Conservation (phyloP, 106 monocot genomes). For the Amphibolis antarctica region DNA sequence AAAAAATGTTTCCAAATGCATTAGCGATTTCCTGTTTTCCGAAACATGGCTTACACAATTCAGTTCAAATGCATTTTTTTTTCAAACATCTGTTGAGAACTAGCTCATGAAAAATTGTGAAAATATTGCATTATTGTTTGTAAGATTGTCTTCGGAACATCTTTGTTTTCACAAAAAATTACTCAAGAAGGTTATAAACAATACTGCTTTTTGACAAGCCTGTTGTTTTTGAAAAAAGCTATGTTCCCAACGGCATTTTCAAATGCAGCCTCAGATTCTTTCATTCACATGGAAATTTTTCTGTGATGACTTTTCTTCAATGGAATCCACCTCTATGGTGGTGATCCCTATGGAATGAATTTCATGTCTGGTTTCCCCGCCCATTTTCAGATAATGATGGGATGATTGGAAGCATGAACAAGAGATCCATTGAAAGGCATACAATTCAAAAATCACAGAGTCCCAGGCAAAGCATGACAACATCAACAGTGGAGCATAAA, state of each 20-base stretch:
- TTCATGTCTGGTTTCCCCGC: neutral
- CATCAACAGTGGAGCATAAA: neutral
- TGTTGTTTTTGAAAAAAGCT: neutral
- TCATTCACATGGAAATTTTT: neutral
- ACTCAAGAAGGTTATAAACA: too few species aligned
- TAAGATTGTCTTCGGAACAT: too few species aligned
- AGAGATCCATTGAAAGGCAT: constrained; percentile 1
- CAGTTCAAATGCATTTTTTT: too few species aligned
- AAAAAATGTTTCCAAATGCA: too few species aligned
- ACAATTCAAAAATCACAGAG: neutral
- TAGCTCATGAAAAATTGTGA: too few species aligned
- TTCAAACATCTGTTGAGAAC: too few species aligned
- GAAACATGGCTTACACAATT: too few species aligned
- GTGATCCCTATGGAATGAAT: neutral
- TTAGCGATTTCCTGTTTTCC: too few species aligned
- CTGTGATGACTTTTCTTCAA: neutral
- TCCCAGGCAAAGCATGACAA: neutral
- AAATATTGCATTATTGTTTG: too few species aligned
- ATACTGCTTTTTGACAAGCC: neutral
- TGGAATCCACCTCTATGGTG: neutral
- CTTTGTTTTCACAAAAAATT: too few species aligned
- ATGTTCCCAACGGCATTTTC: neutral
- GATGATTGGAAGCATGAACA: constrained; percentile 17
- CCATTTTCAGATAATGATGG: constrained; percentile 16
- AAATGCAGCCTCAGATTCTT: neutral